phyloP scores from a whole-genome alignment of 768 basidiomycete species.

The Tremella fuciformis region DNA sequence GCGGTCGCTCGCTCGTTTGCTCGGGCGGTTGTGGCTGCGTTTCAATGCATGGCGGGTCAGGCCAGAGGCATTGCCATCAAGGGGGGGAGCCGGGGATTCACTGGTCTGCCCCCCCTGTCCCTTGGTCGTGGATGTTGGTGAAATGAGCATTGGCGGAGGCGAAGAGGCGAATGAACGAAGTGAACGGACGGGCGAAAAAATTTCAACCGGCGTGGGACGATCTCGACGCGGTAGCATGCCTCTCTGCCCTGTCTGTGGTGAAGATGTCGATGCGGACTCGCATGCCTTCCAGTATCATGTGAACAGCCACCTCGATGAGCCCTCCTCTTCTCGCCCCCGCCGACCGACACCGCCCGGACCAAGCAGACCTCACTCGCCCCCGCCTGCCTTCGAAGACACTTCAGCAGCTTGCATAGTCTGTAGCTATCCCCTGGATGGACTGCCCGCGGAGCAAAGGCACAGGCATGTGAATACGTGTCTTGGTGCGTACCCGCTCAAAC shows the following conservation, averaged over 20 bases:
- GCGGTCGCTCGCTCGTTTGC: too few relatives aligned
- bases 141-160: too few relatives aligned
- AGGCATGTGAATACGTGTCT: slow-evolving; percentile 41
- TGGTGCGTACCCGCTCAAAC: slow-evolving; percentile 15
- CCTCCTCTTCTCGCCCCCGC: background rate
- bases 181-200: slow-evolving; percentile 9
- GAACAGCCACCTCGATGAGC: slow-evolving; percentile 38
- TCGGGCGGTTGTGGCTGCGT: too few relatives aligned
- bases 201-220: background rate
- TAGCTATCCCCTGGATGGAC: slow-evolving; percentile 22
- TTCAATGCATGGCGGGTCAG: too few relatives aligned
- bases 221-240: slow-evolving; percentile 13
- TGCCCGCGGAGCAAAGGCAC: slow-evolving; percentile 13
- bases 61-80: too few relatives aligned
- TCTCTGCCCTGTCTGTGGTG: slow-evolving; percentile 31
- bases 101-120: too few relatives aligned
- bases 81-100: too few relatives aligned
- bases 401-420: slow-evolving; percentile 33
- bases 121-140: too few relatives aligned
- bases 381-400: background rate
- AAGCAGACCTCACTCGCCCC: background rate
- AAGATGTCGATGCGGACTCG: slow-evolving; percentile 27
- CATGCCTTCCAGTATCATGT: slow-evolving; percentile 39
- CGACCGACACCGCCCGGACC: background rate
- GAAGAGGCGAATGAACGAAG: too few relatives aligned